These are phyloP conservation scores for Cladosporium sp. DNA, from an alignment of 2,329 filamentous ascomycete species.

Conservation along the genomic window DNA sequence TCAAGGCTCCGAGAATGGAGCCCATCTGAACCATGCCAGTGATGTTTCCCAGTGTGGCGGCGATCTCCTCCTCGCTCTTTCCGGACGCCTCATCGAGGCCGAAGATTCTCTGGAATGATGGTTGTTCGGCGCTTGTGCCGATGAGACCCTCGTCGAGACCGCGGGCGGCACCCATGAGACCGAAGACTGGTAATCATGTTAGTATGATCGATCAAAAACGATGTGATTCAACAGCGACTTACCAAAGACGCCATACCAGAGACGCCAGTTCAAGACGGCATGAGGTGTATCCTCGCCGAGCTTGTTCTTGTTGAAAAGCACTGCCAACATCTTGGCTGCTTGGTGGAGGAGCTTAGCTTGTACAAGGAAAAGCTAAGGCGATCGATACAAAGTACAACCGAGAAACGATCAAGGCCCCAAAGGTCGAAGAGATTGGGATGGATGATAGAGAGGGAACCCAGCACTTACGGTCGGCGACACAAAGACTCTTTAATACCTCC, in stretches of 20 bases:
- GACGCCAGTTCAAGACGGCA: conserved; percentile 73
- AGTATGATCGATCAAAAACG: neutral
- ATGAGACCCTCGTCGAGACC: conserved; percentile 83
- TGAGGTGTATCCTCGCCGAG: conserved; percentile 64
- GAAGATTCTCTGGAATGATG: conserved; percentile 63
- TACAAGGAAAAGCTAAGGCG: conserved; percentile 11
- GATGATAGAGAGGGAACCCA: neutral
- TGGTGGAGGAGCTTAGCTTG: conserved; percentile 20
- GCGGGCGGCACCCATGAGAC: conserved; percentile 71
- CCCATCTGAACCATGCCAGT: conserved; percentile 82
- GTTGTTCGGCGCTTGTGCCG: conserved; percentile 56
- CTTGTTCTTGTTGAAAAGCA: conserved; percentile 42
- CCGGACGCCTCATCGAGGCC: conserved; percentile 56
- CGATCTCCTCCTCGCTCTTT: conserved; percentile 58
- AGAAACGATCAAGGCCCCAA: neutral
- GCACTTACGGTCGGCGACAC: conserved; percentile 2
- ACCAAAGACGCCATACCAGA: conserved; percentile 72
- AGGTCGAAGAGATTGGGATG: neutral
- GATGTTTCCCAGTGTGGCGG: conserved; percentile 65
- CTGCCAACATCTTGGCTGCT: conserved; percentile 28
- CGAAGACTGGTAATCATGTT: conserved; percentile 32
- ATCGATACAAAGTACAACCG: conserved; percentile 14
- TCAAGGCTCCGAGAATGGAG: conserved; percentile 69
- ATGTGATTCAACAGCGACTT: conserved; percentile 18
- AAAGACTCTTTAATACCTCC: conserved; percentile 13